A percentile compares a stretch with the other conserved stretches of the same genome.
Evolutionary conservation across 768 basidiomycete species (phyloP).

Genomic region (Pholiota molesta): DNA sequence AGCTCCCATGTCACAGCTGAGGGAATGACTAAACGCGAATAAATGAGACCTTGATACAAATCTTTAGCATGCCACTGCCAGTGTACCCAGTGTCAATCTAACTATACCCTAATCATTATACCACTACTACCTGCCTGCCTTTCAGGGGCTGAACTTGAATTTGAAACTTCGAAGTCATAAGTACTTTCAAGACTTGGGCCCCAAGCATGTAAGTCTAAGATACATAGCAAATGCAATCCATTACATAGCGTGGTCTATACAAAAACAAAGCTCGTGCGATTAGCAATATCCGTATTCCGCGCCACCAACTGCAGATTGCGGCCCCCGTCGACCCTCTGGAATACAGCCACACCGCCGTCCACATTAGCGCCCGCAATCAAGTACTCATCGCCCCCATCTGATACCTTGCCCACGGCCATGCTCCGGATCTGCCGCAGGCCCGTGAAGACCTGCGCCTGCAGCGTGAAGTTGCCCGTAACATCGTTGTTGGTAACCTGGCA

Average conservation of each 20-base stretch:
- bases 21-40: too few species aligned
- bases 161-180: too few species aligned
- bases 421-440: conserved; percentile 64
- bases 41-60: too few species aligned
- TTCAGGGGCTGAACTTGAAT: too few species aligned
- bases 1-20: conserved; percentile 25
- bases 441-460: conserved; percentile 57
- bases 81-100: too few species aligned
- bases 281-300: conserved; percentile 51
- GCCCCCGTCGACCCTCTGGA: conserved; percentile 54
- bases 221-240: too few species aligned
- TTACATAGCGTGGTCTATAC: conserved; percentile 4
- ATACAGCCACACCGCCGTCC: conserved; percentile 59
- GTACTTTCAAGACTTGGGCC: too few species aligned
- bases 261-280: conserved; percentile 56
- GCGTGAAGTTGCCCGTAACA: conserved; percentile 25
- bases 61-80: too few species aligned
- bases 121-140: too few species aligned
- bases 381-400: conserved; percentile 44
- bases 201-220: too few species aligned
- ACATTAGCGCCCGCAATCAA: conserved; percentile 49
- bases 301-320: conserved; percentile 51
- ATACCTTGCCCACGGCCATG: conserved; percentile 54
- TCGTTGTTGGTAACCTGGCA: conserved; percentile 2
- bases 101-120: too few species aligned